Percentiles rank a stretch among this genome's conserved stretches.
These are phyloP conservation scores for Saturnispora diversa DNA, from an alignment of 805 yeast genomes.

Conservation along the genomic window DNA sequence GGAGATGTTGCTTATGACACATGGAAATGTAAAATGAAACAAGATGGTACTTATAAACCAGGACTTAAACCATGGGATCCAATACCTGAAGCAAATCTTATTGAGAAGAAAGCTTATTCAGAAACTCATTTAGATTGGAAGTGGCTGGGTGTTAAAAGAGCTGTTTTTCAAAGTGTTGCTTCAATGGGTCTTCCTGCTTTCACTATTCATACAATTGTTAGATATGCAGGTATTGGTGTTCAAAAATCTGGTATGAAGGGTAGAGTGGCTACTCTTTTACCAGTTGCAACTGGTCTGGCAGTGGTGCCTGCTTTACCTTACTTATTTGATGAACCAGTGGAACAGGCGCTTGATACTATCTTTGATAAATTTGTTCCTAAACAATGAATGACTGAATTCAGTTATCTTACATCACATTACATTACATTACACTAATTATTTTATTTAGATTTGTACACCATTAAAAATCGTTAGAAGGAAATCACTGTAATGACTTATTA, in stretches of 20 bases:
- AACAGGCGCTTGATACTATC: conserved; percentile 51
- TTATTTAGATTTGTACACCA: no score
- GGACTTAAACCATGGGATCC: conserved; percentile 64
- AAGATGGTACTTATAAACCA: conserved; percentile 54
- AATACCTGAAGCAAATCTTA: conserved; percentile 35
- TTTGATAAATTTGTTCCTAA: conserved; percentile 33
- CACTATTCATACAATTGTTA: conserved; percentile 70
- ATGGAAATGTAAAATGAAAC: conserved; percentile 61
- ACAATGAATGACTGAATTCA: not conserved
- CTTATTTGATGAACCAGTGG: conserved; percentile 77
- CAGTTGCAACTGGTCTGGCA: conserved; percentile 69
- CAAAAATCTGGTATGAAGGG: conserved; percentile 42
- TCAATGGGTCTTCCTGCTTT: conserved; percentile 84
- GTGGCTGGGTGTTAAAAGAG: conserved; percentile 56
- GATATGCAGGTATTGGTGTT: conserved; percentile 57
- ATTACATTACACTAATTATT: no score
- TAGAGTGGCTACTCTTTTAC: conserved; percentile 55
- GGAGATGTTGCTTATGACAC: conserved; percentile 70
- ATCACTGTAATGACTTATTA: not conserved
- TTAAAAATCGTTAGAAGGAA: no score
- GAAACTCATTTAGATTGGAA: conserved; percentile 53
- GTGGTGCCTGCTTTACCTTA: conserved; percentile 74
- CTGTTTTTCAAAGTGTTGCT: conserved; percentile 73
- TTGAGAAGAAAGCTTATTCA: conserved; percentile 30
- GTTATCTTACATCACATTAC: no score